Conservation (phyloP, 2,329 filamentous ascomycete genomes). For the Elsinoe perseae region DNA sequence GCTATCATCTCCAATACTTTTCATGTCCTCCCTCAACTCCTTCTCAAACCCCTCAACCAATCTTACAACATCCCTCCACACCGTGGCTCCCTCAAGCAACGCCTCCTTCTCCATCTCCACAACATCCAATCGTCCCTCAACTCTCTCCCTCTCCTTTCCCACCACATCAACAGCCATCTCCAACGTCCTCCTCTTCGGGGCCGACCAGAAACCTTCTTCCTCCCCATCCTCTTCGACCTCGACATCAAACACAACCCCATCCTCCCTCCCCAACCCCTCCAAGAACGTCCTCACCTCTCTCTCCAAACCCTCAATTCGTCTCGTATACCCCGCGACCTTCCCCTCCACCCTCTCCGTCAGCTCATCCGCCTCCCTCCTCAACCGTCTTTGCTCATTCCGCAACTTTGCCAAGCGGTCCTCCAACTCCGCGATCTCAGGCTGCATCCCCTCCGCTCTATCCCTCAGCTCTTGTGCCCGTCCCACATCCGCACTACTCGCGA, state of each 20-base stretch:
- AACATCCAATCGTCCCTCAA: constrained; percentile 48
- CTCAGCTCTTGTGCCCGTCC: constrained; percentile 47
- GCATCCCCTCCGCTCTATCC: constrained; percentile 46
- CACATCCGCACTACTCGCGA: constrained; percentile 51
- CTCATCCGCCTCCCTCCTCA: constrained; percentile 54
- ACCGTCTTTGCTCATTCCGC: constrained; percentile 51
- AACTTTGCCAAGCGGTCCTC: constrained; percentile 57
- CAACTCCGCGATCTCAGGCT: constrained; percentile 57
- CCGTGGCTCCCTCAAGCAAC: constrained; percentile 56
- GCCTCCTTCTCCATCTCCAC: constrained; percentile 57
- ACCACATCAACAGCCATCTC: constrained; percentile 67
- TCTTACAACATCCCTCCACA: constrained; percentile 58
- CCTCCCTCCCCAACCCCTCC: constrained; percentile 28
- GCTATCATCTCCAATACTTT: constrained; percentile 20
- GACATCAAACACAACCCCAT: neutral
- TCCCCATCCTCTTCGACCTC: neutral
- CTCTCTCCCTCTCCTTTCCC: constrained; percentile 52
- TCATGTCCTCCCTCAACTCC: constrained; percentile 51
- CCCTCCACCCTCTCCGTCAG: constrained; percentile 60
- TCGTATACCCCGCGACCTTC: constrained; percentile 62
- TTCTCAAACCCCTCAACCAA: constrained; percentile 59
- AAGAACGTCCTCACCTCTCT: constrained; percentile 54
- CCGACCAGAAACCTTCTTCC: constrained; percentile 36
- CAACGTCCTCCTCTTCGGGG: constrained; percentile 57
- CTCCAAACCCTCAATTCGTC: constrained; percentile 59